Evolutionary conservation across 2,329 filamentous ascomycete species (phyloP).

Genomic region (Chrysoporthe puriensis): DNA sequence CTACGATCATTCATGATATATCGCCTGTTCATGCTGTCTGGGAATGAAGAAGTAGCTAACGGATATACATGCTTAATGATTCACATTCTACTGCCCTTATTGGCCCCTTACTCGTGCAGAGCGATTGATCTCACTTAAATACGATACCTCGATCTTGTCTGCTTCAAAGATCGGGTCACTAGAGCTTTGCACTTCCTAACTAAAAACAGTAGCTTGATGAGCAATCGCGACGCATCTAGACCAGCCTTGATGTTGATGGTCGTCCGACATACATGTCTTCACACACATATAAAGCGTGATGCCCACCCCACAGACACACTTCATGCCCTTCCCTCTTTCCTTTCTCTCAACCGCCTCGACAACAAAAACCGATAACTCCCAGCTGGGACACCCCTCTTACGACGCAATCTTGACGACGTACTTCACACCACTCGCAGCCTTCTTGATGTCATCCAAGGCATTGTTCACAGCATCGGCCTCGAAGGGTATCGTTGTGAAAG

Average conservation of each 20-base stretch:
- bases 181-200: background rate
- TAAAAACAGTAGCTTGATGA: background rate
- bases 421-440: constrained; percentile 5
- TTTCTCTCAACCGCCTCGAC: background rate
- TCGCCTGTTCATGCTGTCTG: background rate
- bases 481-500: background rate
- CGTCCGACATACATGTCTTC: background rate
- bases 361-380: background rate
- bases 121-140: too few species aligned
- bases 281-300: background rate
- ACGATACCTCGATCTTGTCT: too few species aligned
- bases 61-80: background rate
- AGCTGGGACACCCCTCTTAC: background rate
- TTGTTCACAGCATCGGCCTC: background rate
- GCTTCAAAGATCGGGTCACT: too few species aligned
- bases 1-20: background rate
- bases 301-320: background rate
- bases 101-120: too few species aligned
- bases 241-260: background rate
- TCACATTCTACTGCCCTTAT: background rate
- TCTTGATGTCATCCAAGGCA: background rate
- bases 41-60: background rate
- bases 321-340: background rate
- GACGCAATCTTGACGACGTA: background rate
- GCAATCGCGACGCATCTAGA: too few species aligned